Evolutionary conservation across 768 basidiomycete species (phyloP).

Genomic region (Tremella mesenterica): DNA sequence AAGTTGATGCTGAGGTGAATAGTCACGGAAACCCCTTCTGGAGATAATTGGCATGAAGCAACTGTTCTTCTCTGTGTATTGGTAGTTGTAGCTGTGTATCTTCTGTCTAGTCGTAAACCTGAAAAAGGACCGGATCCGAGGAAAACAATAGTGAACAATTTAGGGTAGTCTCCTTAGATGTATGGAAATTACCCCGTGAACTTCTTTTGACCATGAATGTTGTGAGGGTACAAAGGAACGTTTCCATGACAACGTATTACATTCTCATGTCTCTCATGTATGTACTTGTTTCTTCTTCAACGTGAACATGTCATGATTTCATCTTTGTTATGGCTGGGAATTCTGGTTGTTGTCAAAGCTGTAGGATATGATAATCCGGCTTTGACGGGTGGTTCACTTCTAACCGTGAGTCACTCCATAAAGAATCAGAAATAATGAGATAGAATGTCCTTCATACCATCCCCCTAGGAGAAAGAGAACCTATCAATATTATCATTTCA

Average conservation of each 20-base stretch:
- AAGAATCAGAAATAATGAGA: background rate
- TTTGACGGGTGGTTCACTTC: conserved; percentile 3
- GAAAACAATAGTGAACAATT: too few relatives aligned
- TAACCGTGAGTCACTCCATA: conserved; percentile 9
- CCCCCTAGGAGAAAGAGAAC: conserved; percentile 11
- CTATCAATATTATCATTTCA: conserved; percentile 22
- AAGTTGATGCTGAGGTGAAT: too few relatives aligned
- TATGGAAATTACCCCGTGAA: too few relatives aligned
- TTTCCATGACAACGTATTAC: too few relatives aligned
- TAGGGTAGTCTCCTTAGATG: too few relatives aligned
- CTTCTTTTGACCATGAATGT: too few relatives aligned
- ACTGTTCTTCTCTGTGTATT: background rate
- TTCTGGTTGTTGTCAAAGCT: background rate
- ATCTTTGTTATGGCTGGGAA: background rate
- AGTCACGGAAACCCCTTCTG: too few relatives aligned
- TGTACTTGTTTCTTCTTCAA: too few relatives aligned
- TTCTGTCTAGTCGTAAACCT: background rate
- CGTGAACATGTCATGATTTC: background rate
- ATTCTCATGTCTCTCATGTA: too few relatives aligned
- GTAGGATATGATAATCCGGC: conserved; percentile 7
- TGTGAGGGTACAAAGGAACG: too few relatives aligned
- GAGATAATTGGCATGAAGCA: background rate
- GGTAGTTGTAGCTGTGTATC: background rate
- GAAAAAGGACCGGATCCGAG: too few relatives aligned
- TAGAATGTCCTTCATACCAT: conserved; percentile 7